phyloP scores from a whole-genome alignment of 192 early-diverging fungal genomes.

The Tieghemiomyces parasiticus region DNA sequence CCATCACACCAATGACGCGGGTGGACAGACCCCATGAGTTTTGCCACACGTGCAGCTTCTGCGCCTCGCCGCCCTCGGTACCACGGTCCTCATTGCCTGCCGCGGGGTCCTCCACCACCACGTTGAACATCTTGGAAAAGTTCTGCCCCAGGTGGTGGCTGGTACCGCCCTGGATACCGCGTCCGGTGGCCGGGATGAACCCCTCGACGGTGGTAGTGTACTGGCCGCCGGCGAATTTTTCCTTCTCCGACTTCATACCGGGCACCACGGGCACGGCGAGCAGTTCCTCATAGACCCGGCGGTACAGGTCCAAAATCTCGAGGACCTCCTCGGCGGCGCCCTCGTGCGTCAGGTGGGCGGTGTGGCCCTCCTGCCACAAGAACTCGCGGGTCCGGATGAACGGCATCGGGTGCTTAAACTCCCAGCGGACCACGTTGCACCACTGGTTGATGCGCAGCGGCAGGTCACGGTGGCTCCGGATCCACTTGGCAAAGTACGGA shows the following conservation, averaged over 20 bases:
- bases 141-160: conserved; percentile 99
- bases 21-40: conserved; percentile 99
- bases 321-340: conserved; percentile 75
- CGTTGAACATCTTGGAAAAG: conserved; percentile 99
- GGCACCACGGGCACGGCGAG: conserved; percentile 94
- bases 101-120: conserved; percentile 77
- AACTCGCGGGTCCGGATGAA: conserved; percentile 99
- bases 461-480: conserved; percentile 91
- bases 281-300: conserved; percentile 91
- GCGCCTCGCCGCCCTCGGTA: conserved; percentile 36
- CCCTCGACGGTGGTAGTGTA: conserved; percentile 98
- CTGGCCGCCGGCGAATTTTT: conserved; percentile 96
- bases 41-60: conserved; percentile 84
- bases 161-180: conserved; percentile 96
- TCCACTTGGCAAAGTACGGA: conserved; percentile 97
- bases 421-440: conserved; percentile 99
- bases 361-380: conserved; percentile 99
- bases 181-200: conserved; percentile 91
- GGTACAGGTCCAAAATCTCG: conserved; percentile 88
- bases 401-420: conserved; percentile 99
- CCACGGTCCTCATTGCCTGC: conserved; percentile 21
- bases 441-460: conserved; percentile 97
- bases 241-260: conserved; percentile 96
- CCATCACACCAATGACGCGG: conserved; percentile 96
- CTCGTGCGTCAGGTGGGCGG: conserved; percentile 81